phyloP scores from a whole-genome alignment of 768 basidiomycete genomes.

The Phylloporus scabripes region DNA sequence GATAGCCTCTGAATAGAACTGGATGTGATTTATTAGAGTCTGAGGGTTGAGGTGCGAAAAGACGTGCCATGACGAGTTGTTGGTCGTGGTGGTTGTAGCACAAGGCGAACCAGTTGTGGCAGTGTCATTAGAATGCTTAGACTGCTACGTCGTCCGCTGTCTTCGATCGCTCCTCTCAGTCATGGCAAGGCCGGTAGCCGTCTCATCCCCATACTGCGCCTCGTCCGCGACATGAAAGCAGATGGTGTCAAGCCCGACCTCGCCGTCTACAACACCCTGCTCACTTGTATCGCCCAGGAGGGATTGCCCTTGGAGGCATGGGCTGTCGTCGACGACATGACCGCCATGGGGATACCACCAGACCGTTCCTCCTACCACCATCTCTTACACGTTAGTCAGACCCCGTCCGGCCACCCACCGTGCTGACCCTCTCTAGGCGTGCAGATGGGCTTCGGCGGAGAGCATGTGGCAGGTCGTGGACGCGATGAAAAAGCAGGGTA shows the following conservation, averaged over 20 bases:
- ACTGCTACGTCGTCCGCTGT: constrained; percentile 1
- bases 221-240: constrained; percentile 55
- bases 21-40: neutral
- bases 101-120: constrained; percentile 23
- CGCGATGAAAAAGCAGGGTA: constrained; percentile 46
- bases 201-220: constrained; percentile 37
- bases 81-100: constrained; percentile 7
- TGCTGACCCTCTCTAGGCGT: constrained; percentile 38
- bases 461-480: constrained; percentile 47
- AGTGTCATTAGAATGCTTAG: constrained; percentile 15
- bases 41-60: neutral
- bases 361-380: constrained; percentile 50
- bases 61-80: constrained; percentile 23
- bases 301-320: constrained; percentile 47
- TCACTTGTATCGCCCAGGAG: constrained; percentile 43
- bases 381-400: constrained; percentile 50
- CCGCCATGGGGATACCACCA: constrained; percentile 42
- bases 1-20: constrained; percentile 91
- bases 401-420: neutral
- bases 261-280: constrained; percentile 51
- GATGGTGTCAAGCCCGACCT: constrained; percentile 48
- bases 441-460: constrained; percentile 32
- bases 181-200: constrained; percentile 33
- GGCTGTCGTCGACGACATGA: constrained; percentile 70
- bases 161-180: constrained; percentile 15